A percentile compares a stretch with the other conserved stretches of the same genome.
These are phyloP conservation scores for Eruca vesicaria DNA, from an alignment of 441 rosid species.

Conservation along the genomic window DNA sequence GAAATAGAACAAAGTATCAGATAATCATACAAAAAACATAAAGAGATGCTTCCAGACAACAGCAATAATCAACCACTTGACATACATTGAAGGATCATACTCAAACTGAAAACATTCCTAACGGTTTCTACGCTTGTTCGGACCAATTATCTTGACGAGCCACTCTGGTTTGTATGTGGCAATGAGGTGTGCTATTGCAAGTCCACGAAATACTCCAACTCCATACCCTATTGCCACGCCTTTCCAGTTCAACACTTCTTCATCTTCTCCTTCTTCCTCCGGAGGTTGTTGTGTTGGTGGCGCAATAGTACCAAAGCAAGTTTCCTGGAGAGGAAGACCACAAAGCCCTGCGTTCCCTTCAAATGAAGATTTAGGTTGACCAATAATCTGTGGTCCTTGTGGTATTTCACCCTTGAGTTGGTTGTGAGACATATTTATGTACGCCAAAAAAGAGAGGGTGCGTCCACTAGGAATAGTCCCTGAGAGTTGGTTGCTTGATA, in stretches of 20 bases:
- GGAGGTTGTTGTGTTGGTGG: no score
- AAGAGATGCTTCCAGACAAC: no score
- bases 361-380: neutral
- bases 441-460: constrained; percentile 31
- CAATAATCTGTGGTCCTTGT: constrained; percentile 14
- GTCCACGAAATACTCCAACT: neutral
- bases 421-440: neutral
- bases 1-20: no score
- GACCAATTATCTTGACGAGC: neutral
- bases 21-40: no score
- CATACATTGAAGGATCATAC: no score
- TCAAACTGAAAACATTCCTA: neutral
- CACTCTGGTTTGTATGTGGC: neutral
- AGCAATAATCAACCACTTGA: no score
- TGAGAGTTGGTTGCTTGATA: neutral
- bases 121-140: neutral
- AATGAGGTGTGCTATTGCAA: neutral
- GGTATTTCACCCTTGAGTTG: neutral
- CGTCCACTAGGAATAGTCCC: constrained; percentile 34
- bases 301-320: neutral
- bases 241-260: no score
- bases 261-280: no score
- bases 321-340: constrained; percentile 22
- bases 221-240: neutral
- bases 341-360: constrained; percentile 19